A percentile compares a stretch with the other conserved stretches of the same genome.
Evolutionary conservation across 441 rosid species (phyloP).

Genomic region (Kokia cookei): DNA sequence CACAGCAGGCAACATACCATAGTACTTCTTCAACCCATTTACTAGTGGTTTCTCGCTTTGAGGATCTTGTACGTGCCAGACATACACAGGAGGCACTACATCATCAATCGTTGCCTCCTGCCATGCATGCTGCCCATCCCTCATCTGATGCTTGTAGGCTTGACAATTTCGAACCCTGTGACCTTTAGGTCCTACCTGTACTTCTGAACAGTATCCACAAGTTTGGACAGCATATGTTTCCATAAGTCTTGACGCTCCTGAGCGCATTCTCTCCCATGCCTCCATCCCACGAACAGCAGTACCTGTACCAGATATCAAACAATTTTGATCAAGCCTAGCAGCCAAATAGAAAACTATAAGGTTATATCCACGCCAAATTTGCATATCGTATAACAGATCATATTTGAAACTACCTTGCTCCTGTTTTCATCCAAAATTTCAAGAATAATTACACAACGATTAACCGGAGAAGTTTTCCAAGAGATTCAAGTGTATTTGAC

Average conservation of each 20-base stretch:
- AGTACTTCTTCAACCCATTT: slow-evolving; percentile 38
- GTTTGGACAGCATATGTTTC: slow-evolving; percentile 35
- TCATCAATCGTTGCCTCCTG: slow-evolving; percentile 47
- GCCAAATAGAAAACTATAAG: not conserved
- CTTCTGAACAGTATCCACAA: slow-evolving; percentile 50
- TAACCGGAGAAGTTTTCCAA: not conserved
- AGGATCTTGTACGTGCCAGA: slow-evolving; percentile 34
- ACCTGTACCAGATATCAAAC: slow-evolving; percentile 8
- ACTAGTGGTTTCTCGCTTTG: slow-evolving; percentile 22
- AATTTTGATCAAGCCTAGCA: not conserved
- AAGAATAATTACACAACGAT: not conserved
- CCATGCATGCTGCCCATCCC: slow-evolving; percentile 62
- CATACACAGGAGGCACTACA: slow-evolving; percentile 34
- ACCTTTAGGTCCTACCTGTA: slow-evolving; percentile 46
- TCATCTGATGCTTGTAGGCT: slow-evolving; percentile 49
- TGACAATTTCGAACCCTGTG: slow-evolving; percentile 47
- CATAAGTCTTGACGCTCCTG: slow-evolving; percentile 33
- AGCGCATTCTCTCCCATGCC: slow-evolving; percentile 33
- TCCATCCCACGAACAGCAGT: slow-evolving; percentile 31
- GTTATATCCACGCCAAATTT: not conserved
- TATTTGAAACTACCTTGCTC: not conserved
- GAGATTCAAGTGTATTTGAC: not conserved
- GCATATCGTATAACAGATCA: not conserved
- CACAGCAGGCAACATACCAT: slow-evolving; percentile 41
- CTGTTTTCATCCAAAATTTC: not conserved